Percentiles rank a stretch among this genome's conserved stretches.
Conservation (phyloP, 2,329 filamentous ascomycete genomes). For the Westerdykella aurantiaca region DNA sequence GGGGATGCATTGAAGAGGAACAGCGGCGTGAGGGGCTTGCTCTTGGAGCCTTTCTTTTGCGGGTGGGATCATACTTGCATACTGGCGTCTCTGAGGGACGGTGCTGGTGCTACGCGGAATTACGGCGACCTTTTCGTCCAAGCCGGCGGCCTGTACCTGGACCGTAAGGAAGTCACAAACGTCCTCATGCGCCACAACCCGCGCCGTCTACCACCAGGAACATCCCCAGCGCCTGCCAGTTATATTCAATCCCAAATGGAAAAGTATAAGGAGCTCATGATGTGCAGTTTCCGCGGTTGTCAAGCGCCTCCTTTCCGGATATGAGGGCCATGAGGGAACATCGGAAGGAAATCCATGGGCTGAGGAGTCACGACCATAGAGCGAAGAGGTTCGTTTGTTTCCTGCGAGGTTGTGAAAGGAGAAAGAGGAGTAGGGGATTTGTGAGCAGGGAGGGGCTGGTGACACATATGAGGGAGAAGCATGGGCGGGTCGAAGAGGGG, state of each 20-base stretch:
- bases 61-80: constrained; percentile 16
- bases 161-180: constrained; percentile 14
- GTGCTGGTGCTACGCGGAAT: too few species aligned
- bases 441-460: constrained; percentile 9
- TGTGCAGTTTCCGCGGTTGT: constrained; percentile 16
- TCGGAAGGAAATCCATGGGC: constrained; percentile 11
- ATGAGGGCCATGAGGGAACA: constrained; percentile 14
- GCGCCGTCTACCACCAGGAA: constrained; percentile 1
- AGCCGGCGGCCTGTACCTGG: constrained; percentile 15
- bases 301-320: constrained; percentile 12
- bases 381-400: constrained; percentile 12
- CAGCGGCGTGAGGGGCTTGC: constrained; percentile 9
- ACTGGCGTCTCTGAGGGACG: constrained; percentile 15
- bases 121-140: neutral
- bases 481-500: neutral
- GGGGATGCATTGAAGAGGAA: constrained; percentile 17
- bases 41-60: constrained; percentile 15
- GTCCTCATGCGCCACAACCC: constrained; percentile 7
- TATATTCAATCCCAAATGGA: constrained; percentile 15
- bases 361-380: constrained; percentile 14
- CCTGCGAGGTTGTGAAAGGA: constrained; percentile 10
- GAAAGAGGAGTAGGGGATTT: constrained; percentile 16
- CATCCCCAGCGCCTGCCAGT: neutral
- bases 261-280: constrained; percentile 16
- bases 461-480: constrained; percentile 11